A percentile compares a stretch with the other conserved stretches of the same genome.
phyloP scores from a whole-genome alignment of 1,284 basidiomycete genomes.

The Apiotrichum siamense region DNA sequence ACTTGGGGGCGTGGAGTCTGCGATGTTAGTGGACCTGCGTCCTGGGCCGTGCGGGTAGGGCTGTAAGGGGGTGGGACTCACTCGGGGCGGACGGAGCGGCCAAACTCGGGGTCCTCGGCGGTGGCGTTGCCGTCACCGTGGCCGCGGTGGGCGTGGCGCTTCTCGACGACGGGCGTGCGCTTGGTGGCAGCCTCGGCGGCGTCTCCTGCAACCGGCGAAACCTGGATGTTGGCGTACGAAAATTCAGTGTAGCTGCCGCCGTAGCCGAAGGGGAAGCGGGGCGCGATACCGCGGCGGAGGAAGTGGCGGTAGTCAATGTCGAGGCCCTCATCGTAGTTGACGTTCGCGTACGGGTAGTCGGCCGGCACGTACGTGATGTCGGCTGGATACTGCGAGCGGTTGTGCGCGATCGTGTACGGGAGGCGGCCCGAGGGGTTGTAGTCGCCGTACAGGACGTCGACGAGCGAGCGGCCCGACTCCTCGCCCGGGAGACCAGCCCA shows the following conservation, averaged over 20 bases:
- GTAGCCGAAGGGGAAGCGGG: constrained; percentile 70
- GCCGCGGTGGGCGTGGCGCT: neutral
- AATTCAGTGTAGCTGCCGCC: constrained; percentile 80
- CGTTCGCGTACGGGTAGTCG: constrained; percentile 46
- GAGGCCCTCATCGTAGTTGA: constrained; percentile 66
- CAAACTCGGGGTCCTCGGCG: neutral
- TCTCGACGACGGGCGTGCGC: neutral
- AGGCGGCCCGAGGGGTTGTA: constrained; percentile 69
- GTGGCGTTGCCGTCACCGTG: neutral
- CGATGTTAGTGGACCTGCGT: neutral
- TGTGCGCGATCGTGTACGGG: constrained; percentile 74
- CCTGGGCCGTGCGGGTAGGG: too few relatives aligned
- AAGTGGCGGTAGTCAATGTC: constrained; percentile 74
- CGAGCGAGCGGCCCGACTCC: constrained; percentile 69
- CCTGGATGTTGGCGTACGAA: constrained; percentile 48
- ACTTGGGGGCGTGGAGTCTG: constrained; percentile 41
- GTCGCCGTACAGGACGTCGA: constrained; percentile 53
- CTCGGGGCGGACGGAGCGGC: neutral
- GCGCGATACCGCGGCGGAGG: constrained; percentile 58
- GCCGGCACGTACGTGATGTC: constrained; percentile 51
- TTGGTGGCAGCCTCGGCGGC: neutral
- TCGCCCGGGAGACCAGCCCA: constrained; percentile 56
- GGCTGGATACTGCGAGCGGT: constrained; percentile 59
- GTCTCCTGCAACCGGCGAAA: neutral
- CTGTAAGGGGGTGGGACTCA: too few relatives aligned